A percentile compares a stretch with the other conserved stretches of the same genome.
These are phyloP conservation scores for Penicillium chermesinum DNA, from an alignment of 495 filamentous ascomycete genomes.

Conservation along the genomic window DNA sequence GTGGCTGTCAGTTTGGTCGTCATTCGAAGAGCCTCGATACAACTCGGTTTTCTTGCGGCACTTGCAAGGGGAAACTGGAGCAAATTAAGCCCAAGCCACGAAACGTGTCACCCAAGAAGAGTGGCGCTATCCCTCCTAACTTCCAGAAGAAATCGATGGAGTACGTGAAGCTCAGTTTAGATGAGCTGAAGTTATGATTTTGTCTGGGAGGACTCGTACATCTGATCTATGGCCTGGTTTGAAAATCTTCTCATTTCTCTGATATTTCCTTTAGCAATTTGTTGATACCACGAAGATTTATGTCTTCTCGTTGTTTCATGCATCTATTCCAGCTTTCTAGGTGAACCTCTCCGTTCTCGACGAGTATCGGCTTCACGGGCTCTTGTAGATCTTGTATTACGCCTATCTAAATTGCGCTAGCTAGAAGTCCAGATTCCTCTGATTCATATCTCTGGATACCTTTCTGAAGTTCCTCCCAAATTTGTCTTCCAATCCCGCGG, in stretches of 20 bases:
- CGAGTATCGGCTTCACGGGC: not conserved
- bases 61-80: slow-evolving; percentile 58
- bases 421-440: not conserved
- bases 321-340: not conserved
- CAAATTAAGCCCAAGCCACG: slow-evolving; percentile 78
- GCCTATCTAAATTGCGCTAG: not conserved
- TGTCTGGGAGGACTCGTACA: not conserved
- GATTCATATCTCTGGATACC: not conserved
- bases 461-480: not conserved
- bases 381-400: not conserved
- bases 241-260: not conserved
- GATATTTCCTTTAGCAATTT: not conserved
- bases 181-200: slow-evolving; percentile 9
- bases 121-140: slow-evolving; percentile 15
- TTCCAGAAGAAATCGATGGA: slow-evolving; percentile 5
- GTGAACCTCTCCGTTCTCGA: no score
- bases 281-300: not conserved
- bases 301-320: not conserved
- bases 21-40: slow-evolving; percentile 81
- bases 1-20: slow-evolving; percentile 62
- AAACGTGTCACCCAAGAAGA: slow-evolving; percentile 51
- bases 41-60: slow-evolving; percentile 58
- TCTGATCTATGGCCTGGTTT: not conserved
- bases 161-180: slow-evolving; percentile 11
- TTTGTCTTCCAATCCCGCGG: not conserved